phyloP scores from a whole-genome alignment of 306 rosid species.

The Quillaja saponaria region DNA sequence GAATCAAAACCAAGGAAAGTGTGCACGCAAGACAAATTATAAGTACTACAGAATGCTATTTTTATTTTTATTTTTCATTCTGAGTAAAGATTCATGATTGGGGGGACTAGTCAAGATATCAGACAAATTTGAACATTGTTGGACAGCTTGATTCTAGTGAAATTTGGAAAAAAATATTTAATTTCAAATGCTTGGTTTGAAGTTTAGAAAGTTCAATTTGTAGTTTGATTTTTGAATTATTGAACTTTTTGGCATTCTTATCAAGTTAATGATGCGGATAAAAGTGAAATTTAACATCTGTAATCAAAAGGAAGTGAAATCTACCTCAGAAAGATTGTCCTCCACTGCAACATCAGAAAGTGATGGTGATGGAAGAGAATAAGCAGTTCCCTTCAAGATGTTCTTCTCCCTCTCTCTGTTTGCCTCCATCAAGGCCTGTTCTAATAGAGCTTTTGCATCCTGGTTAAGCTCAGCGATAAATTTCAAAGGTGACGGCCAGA shows the following conservation, averaged over 20 bases:
- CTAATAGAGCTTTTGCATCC: conserved; percentile 78
- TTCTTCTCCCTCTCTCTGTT: conserved; percentile 84
- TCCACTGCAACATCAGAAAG: conserved; percentile 54
- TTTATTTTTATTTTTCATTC: conserved; percentile 11
- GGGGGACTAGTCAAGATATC: not conserved
- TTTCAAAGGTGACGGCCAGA: conserved; percentile 97
- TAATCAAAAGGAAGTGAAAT: not conserved
- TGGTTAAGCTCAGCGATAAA: conserved; percentile 82
- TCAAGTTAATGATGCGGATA: too few relatives aligned
- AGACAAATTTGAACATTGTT: not conserved
- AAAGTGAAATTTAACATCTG: not conserved
- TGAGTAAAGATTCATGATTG: not conserved
- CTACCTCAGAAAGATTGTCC: not conserved
- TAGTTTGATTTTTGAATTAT: too few relatives aligned
- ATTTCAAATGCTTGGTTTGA: too few relatives aligned
- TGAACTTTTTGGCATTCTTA: too few relatives aligned
- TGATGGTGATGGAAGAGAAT: conserved; percentile 64
- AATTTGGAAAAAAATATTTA: not conserved
- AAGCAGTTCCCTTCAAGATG: conserved; percentile 66
- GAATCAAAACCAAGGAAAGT: not conserved
- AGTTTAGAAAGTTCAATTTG: too few relatives aligned
- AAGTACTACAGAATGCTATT: not conserved
- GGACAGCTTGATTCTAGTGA: conserved; percentile 2
- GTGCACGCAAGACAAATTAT: not conserved
- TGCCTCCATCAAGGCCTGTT: conserved; percentile 84